A percentile compares a stretch with the other conserved stretches of the same genome.
Evolutionary conservation across 495 filamentous ascomycete species (phyloP).

Genomic region (Pyrenopolyporus hunteri): DNA sequence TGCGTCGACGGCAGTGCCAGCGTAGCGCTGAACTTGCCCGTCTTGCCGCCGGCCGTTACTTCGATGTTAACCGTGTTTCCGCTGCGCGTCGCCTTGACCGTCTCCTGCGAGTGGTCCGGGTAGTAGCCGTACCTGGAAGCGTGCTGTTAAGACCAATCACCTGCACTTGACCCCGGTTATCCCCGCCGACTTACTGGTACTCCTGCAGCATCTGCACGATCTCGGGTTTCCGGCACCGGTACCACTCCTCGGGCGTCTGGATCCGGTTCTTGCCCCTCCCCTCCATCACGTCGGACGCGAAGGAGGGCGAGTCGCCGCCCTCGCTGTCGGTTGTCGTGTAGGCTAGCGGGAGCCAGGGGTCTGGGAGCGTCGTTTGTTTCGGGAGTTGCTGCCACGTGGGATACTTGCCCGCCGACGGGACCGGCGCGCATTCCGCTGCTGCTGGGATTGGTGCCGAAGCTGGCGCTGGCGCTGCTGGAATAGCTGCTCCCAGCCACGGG

Average conservation of each 20-base stretch:
- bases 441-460: constrained; percentile 1
- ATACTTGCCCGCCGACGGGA: constrained; percentile 46
- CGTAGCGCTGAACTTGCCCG: constrained; percentile 52
- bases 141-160: background rate
- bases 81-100: constrained; percentile 56
- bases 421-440: constrained; percentile 40
- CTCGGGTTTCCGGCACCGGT: constrained; percentile 58
- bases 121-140: constrained; percentile 54
- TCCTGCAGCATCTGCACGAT: constrained; percentile 59
- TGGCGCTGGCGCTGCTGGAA: constrained; percentile 22
- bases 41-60: constrained; percentile 55
- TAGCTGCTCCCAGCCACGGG: constrained; percentile 16
- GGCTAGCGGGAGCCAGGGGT: constrained; percentile 57
- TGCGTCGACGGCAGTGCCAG: constrained; percentile 49
- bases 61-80: constrained; percentile 55
- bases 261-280: constrained; percentile 52
- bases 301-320: constrained; percentile 35
- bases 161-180: background rate
- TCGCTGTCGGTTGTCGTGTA: constrained; percentile 50
- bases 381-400: constrained; percentile 51
- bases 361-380: constrained; percentile 51
- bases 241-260: constrained; percentile 56
- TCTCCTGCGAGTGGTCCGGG: constrained; percentile 58
- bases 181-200: constrained; percentile 47
- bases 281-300: constrained; percentile 46